Conservation (phyloP, 2,329 filamentous ascomycete genomes). For the Tolypocladium ophioglossoides region DNA sequence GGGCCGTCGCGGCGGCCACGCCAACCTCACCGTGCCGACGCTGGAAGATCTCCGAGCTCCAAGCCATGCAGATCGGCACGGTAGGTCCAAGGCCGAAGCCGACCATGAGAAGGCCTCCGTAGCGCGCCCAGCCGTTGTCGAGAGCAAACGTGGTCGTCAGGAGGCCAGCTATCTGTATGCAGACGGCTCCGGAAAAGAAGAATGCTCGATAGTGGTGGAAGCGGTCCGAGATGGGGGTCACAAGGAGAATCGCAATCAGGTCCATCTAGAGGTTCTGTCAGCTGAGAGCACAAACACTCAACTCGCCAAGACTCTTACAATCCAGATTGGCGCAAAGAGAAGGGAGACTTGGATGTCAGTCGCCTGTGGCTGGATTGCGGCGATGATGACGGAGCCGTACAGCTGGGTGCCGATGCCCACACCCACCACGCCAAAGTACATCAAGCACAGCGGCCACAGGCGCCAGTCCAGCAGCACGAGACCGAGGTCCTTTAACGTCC, state of each 20-base stretch:
- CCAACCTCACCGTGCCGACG: conserved; percentile 81
- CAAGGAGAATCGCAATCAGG: conserved; percentile 72
- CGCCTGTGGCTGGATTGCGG: conserved; percentile 62
- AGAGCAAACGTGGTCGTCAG: conserved; percentile 68
- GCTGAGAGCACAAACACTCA: neutral
- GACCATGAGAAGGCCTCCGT: conserved; percentile 80
- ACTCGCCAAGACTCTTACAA: conserved; percentile 42
- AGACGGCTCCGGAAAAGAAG: conserved; percentile 69
- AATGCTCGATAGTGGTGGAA: conserved; percentile 71
- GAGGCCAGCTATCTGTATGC: conserved; percentile 73
- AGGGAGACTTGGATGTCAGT: conserved; percentile 68
- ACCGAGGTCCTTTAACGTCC: conserved; percentile 61
- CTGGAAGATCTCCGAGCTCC: conserved; percentile 87
- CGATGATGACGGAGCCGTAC: conserved; percentile 81
- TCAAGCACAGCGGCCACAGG: conserved; percentile 73
- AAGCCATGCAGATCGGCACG: conserved; percentile 88
- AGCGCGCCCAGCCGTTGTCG: conserved; percentile 66
- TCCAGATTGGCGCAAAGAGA: conserved; percentile 85
- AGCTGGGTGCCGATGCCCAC: conserved; percentile 85
- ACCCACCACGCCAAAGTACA: conserved; percentile 93
- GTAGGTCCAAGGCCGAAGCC: conserved; percentile 86
- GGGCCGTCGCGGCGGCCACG: conserved; percentile 72
- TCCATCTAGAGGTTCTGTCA: conserved; percentile 53
- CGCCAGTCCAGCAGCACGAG: conserved; percentile 75
- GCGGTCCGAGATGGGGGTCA: conserved; percentile 78